Percentiles rank a stretch among this genome's conserved stretches.
Conservation (phyloP, 1,284 basidiomycete species). For the Ustilago esculenta region DNA sequence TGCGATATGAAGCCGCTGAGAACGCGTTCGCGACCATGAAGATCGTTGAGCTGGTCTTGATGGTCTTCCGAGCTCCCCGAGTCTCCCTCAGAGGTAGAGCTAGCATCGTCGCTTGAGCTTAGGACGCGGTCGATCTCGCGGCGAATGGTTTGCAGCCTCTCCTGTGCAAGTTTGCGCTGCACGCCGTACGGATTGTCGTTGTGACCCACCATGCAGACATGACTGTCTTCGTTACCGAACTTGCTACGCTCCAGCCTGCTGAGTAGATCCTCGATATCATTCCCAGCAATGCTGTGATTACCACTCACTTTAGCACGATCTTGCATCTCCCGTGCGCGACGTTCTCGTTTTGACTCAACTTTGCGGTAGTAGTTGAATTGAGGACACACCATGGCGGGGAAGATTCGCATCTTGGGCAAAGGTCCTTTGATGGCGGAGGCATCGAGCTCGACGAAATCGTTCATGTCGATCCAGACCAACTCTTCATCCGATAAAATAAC, state of each 20-base stretch:
- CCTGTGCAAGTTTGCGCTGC: conserved; percentile 75
- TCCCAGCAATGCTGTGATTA: not conserved
- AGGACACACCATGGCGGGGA: conserved; percentile 80
- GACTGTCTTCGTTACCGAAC: conserved; percentile 87
- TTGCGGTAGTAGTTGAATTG: conserved; percentile 78
- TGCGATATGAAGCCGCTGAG: conserved; percentile 75
- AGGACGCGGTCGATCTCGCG: conserved; percentile 61
- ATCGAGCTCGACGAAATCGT: conserved; percentile 86
- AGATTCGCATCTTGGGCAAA: conserved; percentile 73
- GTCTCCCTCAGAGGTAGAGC: conserved; percentile 4
- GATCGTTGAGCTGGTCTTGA: conserved; percentile 34
- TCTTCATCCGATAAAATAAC: conserved; percentile 39
- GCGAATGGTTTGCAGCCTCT: conserved; percentile 69
- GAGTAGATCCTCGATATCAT: conserved; percentile 32
- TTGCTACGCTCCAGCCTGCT: conserved; percentile 70
- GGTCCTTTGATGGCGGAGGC: conserved; percentile 69
- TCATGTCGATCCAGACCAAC: conserved; percentile 77
- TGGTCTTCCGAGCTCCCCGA: conserved; percentile 16
- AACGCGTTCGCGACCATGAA: conserved; percentile 67
- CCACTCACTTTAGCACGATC: not conserved
- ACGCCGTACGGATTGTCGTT: conserved; percentile 74
- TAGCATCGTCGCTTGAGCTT: conserved; percentile 11
- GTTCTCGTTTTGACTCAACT: conserved; percentile 70
- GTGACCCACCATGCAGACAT: conserved; percentile 76
- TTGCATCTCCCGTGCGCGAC: conserved; percentile 61